A percentile compares a stretch with the other conserved stretches of the same genome.
phyloP scores from a whole-genome alignment of 23 red algal species.

The Chondrus crispus region DNA sequence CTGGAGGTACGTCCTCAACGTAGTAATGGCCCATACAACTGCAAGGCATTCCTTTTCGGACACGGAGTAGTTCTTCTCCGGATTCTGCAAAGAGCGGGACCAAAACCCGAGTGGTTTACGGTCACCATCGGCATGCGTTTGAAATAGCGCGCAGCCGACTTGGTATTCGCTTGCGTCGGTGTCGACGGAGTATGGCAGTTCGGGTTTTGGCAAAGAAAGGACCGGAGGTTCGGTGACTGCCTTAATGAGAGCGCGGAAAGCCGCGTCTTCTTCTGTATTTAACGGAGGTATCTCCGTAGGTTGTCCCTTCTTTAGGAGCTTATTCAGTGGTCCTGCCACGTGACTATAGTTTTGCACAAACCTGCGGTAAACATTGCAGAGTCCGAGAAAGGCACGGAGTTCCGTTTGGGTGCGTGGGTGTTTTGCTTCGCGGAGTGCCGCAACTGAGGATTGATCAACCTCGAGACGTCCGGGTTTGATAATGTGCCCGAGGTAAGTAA shows the following conservation, averaged over 20 bases:
- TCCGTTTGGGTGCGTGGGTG: neutral
- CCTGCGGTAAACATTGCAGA: constrained; percentile 1
- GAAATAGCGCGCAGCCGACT: neutral
- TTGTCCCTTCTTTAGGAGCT: neutral
- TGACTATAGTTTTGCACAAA: neutral
- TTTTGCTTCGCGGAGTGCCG: neutral
- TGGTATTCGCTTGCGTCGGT: neutral
- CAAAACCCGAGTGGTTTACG: neutral
- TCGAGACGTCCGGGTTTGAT: constrained; percentile 12
- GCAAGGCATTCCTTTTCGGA: neutral
- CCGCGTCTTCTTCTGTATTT: neutral
- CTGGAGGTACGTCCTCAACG: neutral
- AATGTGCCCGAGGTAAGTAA: neutral
- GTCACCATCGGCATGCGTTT: neutral
- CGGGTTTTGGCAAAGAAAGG: neutral
- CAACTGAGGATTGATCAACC: neutral
- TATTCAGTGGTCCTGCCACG: neutral
- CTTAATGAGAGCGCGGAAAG: neutral
- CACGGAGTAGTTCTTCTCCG: constrained; percentile 1
- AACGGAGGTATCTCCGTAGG: neutral
- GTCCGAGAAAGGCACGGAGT: neutral
- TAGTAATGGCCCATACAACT: neutral
- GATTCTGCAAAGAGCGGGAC: neutral
- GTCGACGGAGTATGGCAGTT: neutral
- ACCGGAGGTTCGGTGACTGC: neutral